phyloP scores from a whole-genome alignment of 2,329 filamentous ascomycete species.

The Ceratocystis smalleyi region DNA sequence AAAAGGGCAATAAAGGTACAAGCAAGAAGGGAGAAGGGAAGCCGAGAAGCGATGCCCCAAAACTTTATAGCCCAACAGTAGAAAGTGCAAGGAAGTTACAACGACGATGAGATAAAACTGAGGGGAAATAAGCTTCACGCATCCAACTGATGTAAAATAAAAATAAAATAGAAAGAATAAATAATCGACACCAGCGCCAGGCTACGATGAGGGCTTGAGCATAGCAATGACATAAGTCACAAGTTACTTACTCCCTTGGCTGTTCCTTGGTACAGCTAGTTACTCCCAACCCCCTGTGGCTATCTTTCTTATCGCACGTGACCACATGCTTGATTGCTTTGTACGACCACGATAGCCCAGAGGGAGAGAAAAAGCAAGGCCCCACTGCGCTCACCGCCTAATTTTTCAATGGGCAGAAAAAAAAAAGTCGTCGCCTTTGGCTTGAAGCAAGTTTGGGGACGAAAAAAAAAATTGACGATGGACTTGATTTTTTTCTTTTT shows the following conservation, averaged over 20 bases:
- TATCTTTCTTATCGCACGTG: slow-evolving; percentile 8
- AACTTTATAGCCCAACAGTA: neutral
- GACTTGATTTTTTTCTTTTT: neutral
- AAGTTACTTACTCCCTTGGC: no score
- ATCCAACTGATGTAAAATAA: neutral
- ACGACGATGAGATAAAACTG: neutral
- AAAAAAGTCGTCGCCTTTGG: slow-evolving; percentile 14
- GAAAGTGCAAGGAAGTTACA: neutral
- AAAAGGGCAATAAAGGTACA: neutral
- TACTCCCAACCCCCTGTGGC: neutral
- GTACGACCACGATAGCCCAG: neutral
- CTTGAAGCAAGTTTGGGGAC: neutral
- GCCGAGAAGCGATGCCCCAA: neutral
- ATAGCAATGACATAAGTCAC: slow-evolving; percentile 3
- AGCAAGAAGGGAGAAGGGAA: neutral
- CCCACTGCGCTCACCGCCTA: slow-evolving; percentile 14
- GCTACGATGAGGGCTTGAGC: neutral
- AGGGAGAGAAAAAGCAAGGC: neutral
- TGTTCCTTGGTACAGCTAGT: no score
- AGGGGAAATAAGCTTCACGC: neutral
- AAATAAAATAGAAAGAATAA: neutral
- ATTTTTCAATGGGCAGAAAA: slow-evolving; percentile 15
- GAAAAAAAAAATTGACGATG: neutral
- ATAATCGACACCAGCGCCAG: neutral
- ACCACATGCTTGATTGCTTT: neutral